phyloP scores from a whole-genome alignment of 1,284 basidiomycete genomes.

The Hypsizygus ulmarius region DNA sequence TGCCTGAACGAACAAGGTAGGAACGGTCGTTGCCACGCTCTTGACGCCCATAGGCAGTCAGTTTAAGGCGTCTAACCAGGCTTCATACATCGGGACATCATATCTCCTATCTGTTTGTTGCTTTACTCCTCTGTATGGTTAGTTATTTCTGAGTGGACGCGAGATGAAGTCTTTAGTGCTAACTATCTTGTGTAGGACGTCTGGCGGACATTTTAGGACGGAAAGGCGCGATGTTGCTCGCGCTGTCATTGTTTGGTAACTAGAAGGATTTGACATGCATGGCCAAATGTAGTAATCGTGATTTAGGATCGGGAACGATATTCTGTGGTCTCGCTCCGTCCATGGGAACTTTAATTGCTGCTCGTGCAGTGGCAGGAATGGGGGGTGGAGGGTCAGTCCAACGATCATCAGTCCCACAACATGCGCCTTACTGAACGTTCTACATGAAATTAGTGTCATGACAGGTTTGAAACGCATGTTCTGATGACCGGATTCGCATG shows the following conservation, averaged over 20 bases:
- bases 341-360: conserved; percentile 80
- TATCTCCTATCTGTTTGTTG: conserved; percentile 88
- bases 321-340: conserved; percentile 80
- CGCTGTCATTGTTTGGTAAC: conserved; percentile 75
- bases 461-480: conserved; percentile 56
- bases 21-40: conserved; percentile 77
- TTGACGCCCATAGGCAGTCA: conserved; percentile 77
- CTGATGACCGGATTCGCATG: conserved; percentile 13
- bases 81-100: conserved; percentile 85
- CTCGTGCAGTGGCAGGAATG: conserved; percentile 84
- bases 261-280: conserved; percentile 14
- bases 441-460: conserved; percentile 57
- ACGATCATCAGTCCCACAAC: conserved; percentile 13
- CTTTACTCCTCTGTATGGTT: conserved; percentile 87
- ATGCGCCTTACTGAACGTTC: conserved; percentile 21
- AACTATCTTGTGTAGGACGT: conserved; percentile 52
- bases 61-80: conserved; percentile 74
- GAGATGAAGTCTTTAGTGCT: conserved; percentile 21
- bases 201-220: conserved; percentile 86
- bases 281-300: conserved; percentile 17
- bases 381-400: conserved; percentile 78
- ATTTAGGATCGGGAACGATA: conserved; percentile 72
- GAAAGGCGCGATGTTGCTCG: conserved; percentile 81
- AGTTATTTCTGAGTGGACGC: conserved; percentile 23
- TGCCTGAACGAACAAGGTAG: conserved; percentile 33